Evolutionary conservation across 129 eudicot genomes (phyloP).

Genomic region (Helianthus annuus): HanXRQr2.0-SUNRISE NC_035446.2:168849671-168850170

Average conservation of each 20-base stretch:
- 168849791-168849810: not conserved
- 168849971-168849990: not conserved
- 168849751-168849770: not conserved
- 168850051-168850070: no score
- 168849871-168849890: not conserved
- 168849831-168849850: not conserved
- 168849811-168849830: not conserved
- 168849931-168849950: not conserved
- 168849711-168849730: not conserved
- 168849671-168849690: not conserved
- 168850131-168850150: no score
- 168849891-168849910: not conserved
- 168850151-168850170: no score
- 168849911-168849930: not conserved
- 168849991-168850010: not conserved
- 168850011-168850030: not conserved
- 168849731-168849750: constrained; percentile 2
- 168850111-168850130: no score
- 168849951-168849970: not conserved
- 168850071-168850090: no score
- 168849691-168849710: constrained; percentile 10
- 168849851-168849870: not conserved
- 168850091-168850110: no score
- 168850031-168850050: no score
- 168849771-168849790: no score